Evolutionary conservation across 257 asterid genomes (phyloP), one percentile per base, ranked within the genome.

Genomic region (Nicotiana otophora): DNA sequence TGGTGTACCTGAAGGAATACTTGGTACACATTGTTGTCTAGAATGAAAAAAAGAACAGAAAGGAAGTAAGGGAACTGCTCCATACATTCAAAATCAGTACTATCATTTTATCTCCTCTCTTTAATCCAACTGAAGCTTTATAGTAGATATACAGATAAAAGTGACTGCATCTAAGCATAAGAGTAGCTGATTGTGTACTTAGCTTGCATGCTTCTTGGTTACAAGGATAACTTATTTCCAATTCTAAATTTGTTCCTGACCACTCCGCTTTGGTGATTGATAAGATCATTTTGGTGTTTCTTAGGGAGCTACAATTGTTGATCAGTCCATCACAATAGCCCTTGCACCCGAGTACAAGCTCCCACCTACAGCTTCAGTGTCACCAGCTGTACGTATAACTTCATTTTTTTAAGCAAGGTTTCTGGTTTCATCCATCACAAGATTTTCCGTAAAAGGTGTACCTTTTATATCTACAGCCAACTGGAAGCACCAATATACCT

Each of bases 221-320:
- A 70, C 78, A 42, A 36, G 57, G 55, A 69, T 36, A 16, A 20
- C 17, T 3, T 69, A 9, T 20, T 70, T 70, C 58, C 78, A 70
- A 11, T 36, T 58, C 2, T 36, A 4, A 48, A 4, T 8, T 26
- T 61, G 19, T 36, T 6, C 60, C 42, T 62, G 10, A 26, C 46
- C 62, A 30, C 54, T 74, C 8, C 9, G 1, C 20, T n/a, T 72
- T 74, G 15, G 63, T 15, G 26, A 51, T 74, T 74, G 42, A 74
- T 75, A 33, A 10, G 46, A 26, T 20, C 51, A 75, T 55, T 39
- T 66, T 57, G 53, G 4, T 80, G 57, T 78, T 85, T 34, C 82
- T 80, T 89, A 91, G 95, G 95, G 92, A 65, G 90, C 95, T 81
- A 88, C 93, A 11, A 90, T 91, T 75, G 91, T 90, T 63, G 95